Evolutionary conservation across 306 rosid species (phyloP).

Genomic region (Dalbergia cultrata): DNA sequence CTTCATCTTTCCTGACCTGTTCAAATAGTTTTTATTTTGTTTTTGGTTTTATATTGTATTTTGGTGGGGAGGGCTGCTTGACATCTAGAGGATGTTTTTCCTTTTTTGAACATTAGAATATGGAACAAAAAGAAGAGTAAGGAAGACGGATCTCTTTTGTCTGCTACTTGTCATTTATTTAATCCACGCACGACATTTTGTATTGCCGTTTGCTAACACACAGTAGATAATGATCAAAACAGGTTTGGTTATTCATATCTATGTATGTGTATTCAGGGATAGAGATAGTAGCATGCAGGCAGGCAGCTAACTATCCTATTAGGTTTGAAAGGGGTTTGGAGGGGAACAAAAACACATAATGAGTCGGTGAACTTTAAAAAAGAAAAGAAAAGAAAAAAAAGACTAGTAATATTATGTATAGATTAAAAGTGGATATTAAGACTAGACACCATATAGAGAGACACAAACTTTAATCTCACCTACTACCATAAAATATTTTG

Average conservation of each 20-base stretch:
- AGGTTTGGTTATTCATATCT: background rate
- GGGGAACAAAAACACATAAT: conserved; percentile 40
- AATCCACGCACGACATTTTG: background rate
- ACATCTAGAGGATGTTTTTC: background rate
- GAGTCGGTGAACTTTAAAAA: conserved; percentile 8
- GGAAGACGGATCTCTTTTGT: background rate
- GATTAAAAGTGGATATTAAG: too few relatives aligned
- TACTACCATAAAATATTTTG: too few relatives aligned
- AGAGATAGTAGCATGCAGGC: background rate
- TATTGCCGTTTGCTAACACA: conserved; percentile 3
- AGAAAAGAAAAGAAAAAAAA: too few relatives aligned
- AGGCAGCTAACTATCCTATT: conserved; percentile 37
- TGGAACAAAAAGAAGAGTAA: background rate
- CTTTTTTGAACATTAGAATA: conserved; percentile 5
- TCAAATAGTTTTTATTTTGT: background rate
- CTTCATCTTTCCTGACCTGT: background rate
- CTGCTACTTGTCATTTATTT: conserved; percentile 30
- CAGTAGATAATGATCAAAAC: conserved; percentile 25
- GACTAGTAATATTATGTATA: too few relatives aligned
- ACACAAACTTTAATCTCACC: too few relatives aligned
- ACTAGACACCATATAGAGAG: too few relatives aligned
- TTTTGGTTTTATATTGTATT: background rate
- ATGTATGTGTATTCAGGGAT: background rate
- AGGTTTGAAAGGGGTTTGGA: conserved; percentile 37
- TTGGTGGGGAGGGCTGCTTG: too few relatives aligned